Evolutionary conservation across 805 yeast species (phyloP), one percentile per base, ranked within the genome.

Genomic region (Wickerhamiella domercqiae): DNA sequence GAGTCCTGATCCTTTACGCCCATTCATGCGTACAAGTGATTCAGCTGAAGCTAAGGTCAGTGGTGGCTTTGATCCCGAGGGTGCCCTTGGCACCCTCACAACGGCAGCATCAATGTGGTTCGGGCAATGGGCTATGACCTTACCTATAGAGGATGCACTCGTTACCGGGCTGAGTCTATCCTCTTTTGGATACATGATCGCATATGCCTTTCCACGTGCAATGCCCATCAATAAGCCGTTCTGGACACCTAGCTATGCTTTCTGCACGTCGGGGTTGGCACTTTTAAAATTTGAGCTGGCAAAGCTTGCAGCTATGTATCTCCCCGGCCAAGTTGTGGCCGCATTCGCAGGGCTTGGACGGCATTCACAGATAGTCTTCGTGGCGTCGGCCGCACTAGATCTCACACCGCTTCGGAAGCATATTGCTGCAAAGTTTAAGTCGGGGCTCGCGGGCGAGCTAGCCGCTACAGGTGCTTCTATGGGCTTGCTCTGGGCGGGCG

Each of bases 51-150:
- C 58, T n/a, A 26, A 31, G 21, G 20, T 39, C 11, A 39, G 36
- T 18, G 33, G 37, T 7, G 20, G 26, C 2, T 54, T 49, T 37
- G 64, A 59, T 35, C 64, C 64, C 1, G 63, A 60, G 38, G 63
- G 62, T 3, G 37, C 56, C n/a, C 46, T 60, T 14, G 62, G 63
- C 3, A 42, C 55, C 5, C 38, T 60, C 7, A 55, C 50, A 47
- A 56, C 62, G 4, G 44, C 62, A 0, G 53, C 57, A 1, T 50
- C 61, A 5, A 48, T 60, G 47, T 60, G 62, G 61, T 40, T 53
- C 19, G 64, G 63, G 1, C 47, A 41, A 21, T 57, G 58, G 59
- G 45, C 44, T 16, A 46, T 46, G 22, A 37, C 44, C 13, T 40
- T 51, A 21, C 30, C 51, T 6, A 29, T 42, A n/a, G 38, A 41